Conservation (phyloP, 2,329 filamentous ascomycete species). For the Aspergillus terreus region DNA sequence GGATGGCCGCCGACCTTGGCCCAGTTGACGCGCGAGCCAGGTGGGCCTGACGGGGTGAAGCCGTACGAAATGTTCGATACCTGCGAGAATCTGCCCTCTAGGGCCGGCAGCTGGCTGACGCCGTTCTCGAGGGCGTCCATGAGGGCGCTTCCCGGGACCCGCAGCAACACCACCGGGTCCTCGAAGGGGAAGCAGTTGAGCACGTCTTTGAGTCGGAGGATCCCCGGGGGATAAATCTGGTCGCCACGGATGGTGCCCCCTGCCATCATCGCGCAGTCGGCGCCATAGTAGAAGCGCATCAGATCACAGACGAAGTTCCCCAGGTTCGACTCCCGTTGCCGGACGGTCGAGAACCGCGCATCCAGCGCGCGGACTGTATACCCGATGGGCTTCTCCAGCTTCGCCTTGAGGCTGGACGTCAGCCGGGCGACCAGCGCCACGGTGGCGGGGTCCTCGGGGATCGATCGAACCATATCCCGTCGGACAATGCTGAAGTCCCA, state of each 20-base stretch:
- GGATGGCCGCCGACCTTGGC: constrained; percentile 60
- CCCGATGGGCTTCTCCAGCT: constrained; percentile 76
- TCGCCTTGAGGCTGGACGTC: constrained; percentile 69
- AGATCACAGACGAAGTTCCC: constrained; percentile 91
- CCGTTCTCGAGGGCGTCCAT: constrained; percentile 80
- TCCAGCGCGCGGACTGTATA: constrained; percentile 81
- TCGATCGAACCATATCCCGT: constrained; percentile 66
- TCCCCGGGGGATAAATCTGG: constrained; percentile 79
- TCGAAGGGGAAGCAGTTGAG: constrained; percentile 90
- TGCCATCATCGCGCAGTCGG: constrained; percentile 81
- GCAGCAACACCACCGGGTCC: constrained; percentile 78
- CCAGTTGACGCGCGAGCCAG: constrained; percentile 61
- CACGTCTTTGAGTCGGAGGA: constrained; percentile 75
- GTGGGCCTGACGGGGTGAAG: constrained; percentile 62
- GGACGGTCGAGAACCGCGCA: constrained; percentile 78
- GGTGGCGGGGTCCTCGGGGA: constrained; percentile 61
- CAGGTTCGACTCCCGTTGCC: constrained; percentile 73
- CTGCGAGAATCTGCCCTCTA: constrained; percentile 82
- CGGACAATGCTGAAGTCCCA: constrained; percentile 80
- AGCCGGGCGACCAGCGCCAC: constrained; percentile 63
- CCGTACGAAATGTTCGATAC: constrained; percentile 77
- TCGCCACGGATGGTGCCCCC: constrained; percentile 83
- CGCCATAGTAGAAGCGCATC: constrained; percentile 76
- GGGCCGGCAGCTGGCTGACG: constrained; percentile 73
- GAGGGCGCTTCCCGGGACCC: constrained; percentile 67